Evolutionary conservation across 2,329 filamentous ascomycete species (phyloP), one percentile per base, ranked within the genome.

Genomic region (Arthroderma sp.): DNA sequence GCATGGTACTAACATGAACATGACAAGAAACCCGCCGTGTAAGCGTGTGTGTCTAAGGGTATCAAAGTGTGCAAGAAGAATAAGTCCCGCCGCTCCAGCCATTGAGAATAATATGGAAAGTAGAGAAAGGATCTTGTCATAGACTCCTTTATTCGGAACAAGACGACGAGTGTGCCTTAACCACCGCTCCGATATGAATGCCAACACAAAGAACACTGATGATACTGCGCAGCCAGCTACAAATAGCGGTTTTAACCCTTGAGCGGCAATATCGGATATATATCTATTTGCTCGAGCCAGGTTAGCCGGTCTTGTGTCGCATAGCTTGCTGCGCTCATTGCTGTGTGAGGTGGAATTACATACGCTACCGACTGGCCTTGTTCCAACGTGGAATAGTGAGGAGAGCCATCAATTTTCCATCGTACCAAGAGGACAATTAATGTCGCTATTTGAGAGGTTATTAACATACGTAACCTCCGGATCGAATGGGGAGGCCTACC

Each of bases 11-110:
- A 60, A 74, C 68, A 96, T 88, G 71, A 98, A 98, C 55, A 96
- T 72, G 0, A 81, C 72, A 37, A 98, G 74, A 72, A 95, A 95
- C 1, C 82, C 76, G 66, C 88, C 78, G 69, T 98, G 93, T 58
- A 87, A 68, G 1, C 64, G 71, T 1, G 78, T 77, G 68, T 95
- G 81, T 57, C 77, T 74, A n/a, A 79, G 71, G 0, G 88, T 93
- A 71, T 97, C 89, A 70, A 94, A 96, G 64, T 95, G 84, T 61
- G 85, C 84, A 41, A 98, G 78, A 4, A 91, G 77, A 61, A 95
- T 89, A 47, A 98, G 73, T 2, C 91, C 91, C 0, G 79, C 77
- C 0, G 88, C 90, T 55, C 93, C 93, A 23, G 84, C 72, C 44
- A 91, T 67, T 9, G 90, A 87, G 62, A 91, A 87, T 39, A 73